Conservation (phyloP, 2,329 filamentous ascomycete genomes). For the Aspergillus luchuensis region DNA sequence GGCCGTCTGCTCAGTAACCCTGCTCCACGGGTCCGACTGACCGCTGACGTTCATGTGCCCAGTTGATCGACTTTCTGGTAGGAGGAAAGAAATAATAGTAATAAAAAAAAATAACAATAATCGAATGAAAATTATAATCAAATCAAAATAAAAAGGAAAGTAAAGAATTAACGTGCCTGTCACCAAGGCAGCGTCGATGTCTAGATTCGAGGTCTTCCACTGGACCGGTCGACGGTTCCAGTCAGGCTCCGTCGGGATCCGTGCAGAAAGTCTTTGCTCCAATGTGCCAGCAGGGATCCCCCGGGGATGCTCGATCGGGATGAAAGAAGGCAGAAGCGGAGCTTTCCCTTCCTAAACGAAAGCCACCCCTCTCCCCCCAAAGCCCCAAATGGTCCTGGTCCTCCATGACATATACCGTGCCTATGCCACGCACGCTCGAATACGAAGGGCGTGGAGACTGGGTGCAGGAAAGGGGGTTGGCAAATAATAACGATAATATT, state of each 20-base stretch:
- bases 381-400: not conserved
- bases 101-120: no score
- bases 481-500: not conserved
- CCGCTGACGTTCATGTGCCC: not conserved
- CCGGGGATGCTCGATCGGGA: not conserved
- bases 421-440: slow-evolving; percentile 6
- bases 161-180: not conserved
- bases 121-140: no score
- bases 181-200: not conserved
- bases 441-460: slow-evolving; percentile 5
- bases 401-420: slow-evolving; percentile 3
- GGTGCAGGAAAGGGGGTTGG: not conserved
- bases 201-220: slow-evolving; percentile 2
- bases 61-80: not conserved
- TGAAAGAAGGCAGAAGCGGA: not conserved
- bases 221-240: slow-evolving; percentile 2
- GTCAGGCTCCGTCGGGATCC: slow-evolving; percentile 4
- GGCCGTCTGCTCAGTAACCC: no score
- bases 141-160: no score
- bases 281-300: not conserved
- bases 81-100: not conserved
- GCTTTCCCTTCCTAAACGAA: not conserved
- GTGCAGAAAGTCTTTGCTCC: slow-evolving; percentile 1
- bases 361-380: no score
- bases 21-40: not conserved